Conservation (phyloP, 495 filamentous ascomycete species). For the Penicillium steckii region DNA sequence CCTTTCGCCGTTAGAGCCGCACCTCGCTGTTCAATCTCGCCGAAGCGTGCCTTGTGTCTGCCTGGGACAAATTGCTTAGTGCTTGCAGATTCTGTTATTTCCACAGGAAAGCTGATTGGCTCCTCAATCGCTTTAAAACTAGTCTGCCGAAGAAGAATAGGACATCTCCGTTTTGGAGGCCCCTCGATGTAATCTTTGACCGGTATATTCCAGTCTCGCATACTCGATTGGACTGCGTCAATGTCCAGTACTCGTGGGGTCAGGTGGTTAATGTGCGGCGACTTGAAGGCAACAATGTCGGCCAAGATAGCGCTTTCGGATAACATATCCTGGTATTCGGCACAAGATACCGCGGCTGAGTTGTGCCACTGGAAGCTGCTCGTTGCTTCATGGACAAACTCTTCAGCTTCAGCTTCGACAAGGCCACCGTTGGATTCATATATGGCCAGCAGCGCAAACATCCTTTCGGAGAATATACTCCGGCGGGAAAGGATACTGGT, state of each 20-base stretch:
- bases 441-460: conserved; percentile 24
- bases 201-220: conserved; percentile 31
- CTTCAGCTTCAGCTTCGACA: conserved; percentile 16
- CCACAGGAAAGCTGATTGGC: conserved; percentile 35
- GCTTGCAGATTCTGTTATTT: conserved; percentile 6
- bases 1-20: conserved; percentile 39
- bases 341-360: conserved; percentile 31
- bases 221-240: conserved; percentile 33
- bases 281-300: conserved; percentile 41
- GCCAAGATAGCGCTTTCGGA: conserved; percentile 41
- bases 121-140: conserved; percentile 45
- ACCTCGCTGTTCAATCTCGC: conserved; percentile 44
- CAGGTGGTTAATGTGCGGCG: conserved; percentile 45
- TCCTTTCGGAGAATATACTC: conserved; percentile 33
- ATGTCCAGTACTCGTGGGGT: conserved; percentile 47
- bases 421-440: conserved; percentile 23
- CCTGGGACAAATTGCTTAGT: conserved; percentile 18
- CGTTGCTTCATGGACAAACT: conserved; percentile 34
- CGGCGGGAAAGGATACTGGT: conserved; percentile 27
- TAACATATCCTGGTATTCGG: conserved; percentile 36
- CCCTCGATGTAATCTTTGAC: conserved; percentile 44
- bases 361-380: conserved; percentile 43
- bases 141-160: conserved; percentile 41
- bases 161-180: conserved; percentile 32
- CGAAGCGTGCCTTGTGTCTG: conserved; percentile 43